Evolutionary conservation across 2,329 filamentous ascomycete species (phyloP), one percentile per base, ranked within the genome.

Genomic region (Hypoxylon sp.): DNA sequence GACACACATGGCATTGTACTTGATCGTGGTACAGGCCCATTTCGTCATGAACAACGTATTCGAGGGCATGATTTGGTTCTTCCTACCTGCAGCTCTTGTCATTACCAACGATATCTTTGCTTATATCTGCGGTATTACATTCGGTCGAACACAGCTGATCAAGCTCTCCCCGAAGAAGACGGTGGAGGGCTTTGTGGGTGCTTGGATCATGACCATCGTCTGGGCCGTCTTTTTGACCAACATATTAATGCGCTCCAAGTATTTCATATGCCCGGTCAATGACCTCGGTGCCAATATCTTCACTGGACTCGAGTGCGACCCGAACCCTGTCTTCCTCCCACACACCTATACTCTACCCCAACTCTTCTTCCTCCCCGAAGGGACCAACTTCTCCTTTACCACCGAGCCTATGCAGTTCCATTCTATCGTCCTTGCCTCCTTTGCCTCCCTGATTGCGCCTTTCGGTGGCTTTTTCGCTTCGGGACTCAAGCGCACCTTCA

Each of bases 21-120:
- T 99, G 76, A 98, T 99, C 76, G 95, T 98, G 42, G 94, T 97
- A 5, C 94, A 99, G 81, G 94, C 96, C 13, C 96, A 99, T 80
- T 99, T 99, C 80, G 93, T 98, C 83, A 98, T 99, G 93, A 99
- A 99, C 87, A 99, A 99, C 82, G 92, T 99, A 72, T 97, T 99
- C 75, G 96, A 99, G 83, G 96, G 96, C 83, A 94, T 99, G 92
- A 97, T 99, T 79, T 99, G 96, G 96, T 98, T 99, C 86, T 98
- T 98, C 87, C 83, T 99, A 48, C 96, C 96, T 6, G 94, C 93
- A 6, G 91, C 93, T 58, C 88, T 99, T 75, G 96, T 99, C 79
- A 97, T 99, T 79, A 98, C 93, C 71, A 99, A 99, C 81, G 96
- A 99, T 79, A 99, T 99, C 72, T 98, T 97, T 76, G 96, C 96